These are phyloP conservation scores for Cynanchum wilfordii DNA, from an alignment of 257 asterid species.

Conservation along the genomic window DNA sequence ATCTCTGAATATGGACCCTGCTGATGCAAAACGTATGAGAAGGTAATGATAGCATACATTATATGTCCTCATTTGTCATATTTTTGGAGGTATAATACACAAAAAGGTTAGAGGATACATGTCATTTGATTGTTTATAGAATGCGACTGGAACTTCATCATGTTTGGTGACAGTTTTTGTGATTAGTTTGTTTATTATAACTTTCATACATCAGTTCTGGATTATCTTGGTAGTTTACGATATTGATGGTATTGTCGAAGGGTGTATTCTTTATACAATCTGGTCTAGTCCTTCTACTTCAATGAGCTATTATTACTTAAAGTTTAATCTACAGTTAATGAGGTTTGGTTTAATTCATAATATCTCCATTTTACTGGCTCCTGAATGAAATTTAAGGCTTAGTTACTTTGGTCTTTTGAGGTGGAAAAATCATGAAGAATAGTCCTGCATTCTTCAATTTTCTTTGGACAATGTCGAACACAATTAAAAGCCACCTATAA, in stretches of 20 bases:
- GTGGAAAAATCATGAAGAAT: neutral
- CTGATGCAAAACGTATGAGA: conserved; percentile 82
- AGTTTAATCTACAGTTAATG: neutral
- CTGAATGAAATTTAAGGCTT: neutral
- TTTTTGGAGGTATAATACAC: neutral
- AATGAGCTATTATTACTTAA: neutral
- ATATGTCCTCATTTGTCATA: conserved; percentile 5
- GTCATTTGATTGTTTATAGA: neutral
- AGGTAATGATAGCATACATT: conserved; percentile 49
- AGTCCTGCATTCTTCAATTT: neutral
- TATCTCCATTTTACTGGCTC: neutral
- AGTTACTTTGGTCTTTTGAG: neutral
- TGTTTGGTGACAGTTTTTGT: neutral
- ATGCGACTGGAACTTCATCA: neutral
- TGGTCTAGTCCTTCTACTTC: neutral
- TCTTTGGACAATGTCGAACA: neutral
- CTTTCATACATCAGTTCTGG: neutral
- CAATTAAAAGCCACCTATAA: neutral
- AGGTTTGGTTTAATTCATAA: neutral
- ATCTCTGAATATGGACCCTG: conserved; percentile 50
- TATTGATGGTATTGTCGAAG: neutral
- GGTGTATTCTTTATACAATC: neutral
- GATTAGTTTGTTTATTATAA: neutral
- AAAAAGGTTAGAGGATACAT: neutral
- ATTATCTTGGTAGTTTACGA: neutral